Percentiles rank a stretch among this genome's conserved stretches.
These are phyloP conservation scores for Saxispiralis lemnorum DNA, from an alignment of 495 filamentous ascomycete species.

Conservation along the genomic window DNA sequence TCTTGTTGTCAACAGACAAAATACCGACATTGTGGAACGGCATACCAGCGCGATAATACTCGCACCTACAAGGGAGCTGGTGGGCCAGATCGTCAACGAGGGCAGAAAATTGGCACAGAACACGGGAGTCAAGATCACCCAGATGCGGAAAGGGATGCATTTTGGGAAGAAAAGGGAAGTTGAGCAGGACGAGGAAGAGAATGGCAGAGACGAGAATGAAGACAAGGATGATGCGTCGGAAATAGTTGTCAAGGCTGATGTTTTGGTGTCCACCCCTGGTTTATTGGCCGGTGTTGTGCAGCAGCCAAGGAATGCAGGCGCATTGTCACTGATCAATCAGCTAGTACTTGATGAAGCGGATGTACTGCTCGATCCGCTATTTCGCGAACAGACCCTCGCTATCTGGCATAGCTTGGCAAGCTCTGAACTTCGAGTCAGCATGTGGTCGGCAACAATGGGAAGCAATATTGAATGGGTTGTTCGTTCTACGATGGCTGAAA, in stretches of 20 bases:
- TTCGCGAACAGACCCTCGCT: conserved; percentile 71
- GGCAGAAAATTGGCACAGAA: conserved; percentile 60
- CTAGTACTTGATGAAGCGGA: conserved; percentile 89
- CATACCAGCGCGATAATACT: conserved; percentile 43
- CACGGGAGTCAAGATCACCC: conserved; percentile 60
- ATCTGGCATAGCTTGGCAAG: conserved; percentile 67
- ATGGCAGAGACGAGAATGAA: conserved; percentile 23
- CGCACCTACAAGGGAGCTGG: conserved; percentile 84
- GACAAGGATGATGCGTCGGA: background rate
- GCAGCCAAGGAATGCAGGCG: conserved; percentile 24
- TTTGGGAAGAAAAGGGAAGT: conserved; percentile 23
- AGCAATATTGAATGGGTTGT: conserved; percentile 74
- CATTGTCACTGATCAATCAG: conserved; percentile 45
- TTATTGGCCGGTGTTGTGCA: conserved; percentile 56
- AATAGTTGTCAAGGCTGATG: conserved; percentile 44
- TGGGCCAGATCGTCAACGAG: conserved; percentile 82
- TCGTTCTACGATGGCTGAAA: conserved; percentile 39
- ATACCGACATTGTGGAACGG: conserved; percentile 30
- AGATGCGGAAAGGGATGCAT: conserved; percentile 72
- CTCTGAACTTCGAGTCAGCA: conserved; percentile 46
- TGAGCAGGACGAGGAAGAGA: conserved; percentile 21
- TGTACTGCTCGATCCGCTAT: conserved; percentile 77
- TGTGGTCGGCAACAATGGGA: conserved; percentile 95
- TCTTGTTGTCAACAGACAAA: conserved; percentile 9
- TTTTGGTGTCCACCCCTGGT: conserved; percentile 77